Evolutionary conservation across 1,139 yeast genomes (phyloP).

Genomic region (Arxiozyma telluris): DNA sequence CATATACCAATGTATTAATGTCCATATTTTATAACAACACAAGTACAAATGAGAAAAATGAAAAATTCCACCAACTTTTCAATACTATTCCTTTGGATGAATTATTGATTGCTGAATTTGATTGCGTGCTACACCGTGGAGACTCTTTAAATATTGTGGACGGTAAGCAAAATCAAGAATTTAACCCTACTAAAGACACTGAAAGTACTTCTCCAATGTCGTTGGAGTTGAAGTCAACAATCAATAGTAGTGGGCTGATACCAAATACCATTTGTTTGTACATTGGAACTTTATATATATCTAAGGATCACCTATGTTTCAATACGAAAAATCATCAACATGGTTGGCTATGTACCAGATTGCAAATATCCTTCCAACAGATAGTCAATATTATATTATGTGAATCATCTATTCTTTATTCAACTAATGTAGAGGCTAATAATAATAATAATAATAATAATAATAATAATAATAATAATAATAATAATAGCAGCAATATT

Average conservation of each 20-base stretch:
- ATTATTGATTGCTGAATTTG: slow-evolving; percentile 70
- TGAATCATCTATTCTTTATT: not conserved
- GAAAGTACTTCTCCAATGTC: not conserved
- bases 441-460: no score
- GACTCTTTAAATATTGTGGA: not conserved
- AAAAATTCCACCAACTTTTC: slow-evolving; percentile 72
- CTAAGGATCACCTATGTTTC: slow-evolving; percentile 73
- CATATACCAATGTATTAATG: not conserved
- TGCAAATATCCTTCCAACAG: slow-evolving; percentile 65
- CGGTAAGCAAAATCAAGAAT: not conserved
- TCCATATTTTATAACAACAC: slow-evolving; percentile 10
- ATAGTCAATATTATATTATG: slow-evolving; percentile 42
- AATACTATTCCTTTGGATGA: slow-evolving; percentile 47
- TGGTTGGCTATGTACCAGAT: slow-evolving; percentile 63
- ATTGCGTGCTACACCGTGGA: slow-evolving; percentile 79
- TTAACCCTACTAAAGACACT: not conserved
- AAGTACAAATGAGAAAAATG: slow-evolving; percentile 60
- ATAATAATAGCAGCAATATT: not conserved
- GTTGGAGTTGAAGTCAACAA: no score
- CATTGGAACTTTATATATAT: slow-evolving; percentile 79
- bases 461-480: no score
- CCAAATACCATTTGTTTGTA: slow-evolving; percentile 33
- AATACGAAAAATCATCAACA: slow-evolving; percentile 74
- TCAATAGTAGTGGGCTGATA: not conserved
- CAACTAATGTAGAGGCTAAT: not conserved